Evolutionary conservation across 768 basidiomycete genomes (phyloP), one percentile per base, ranked within the genome.

Genomic region (Tricholoma terreum): DNA sequence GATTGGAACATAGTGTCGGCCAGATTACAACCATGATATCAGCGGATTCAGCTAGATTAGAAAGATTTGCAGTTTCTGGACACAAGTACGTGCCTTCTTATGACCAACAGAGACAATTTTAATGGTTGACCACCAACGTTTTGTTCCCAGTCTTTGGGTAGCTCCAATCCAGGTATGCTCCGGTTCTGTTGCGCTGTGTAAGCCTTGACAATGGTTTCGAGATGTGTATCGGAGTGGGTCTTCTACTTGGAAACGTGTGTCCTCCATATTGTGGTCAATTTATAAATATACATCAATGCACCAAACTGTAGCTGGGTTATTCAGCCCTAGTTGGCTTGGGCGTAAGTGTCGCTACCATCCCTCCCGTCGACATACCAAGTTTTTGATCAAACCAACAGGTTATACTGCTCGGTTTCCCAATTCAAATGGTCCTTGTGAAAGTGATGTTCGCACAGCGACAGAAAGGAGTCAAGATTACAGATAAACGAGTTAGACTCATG

Each of bases 241-340:
- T 91, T 6, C 75, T 89, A 42, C 78, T 89, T 21, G 74, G 75
- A 58, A 86, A 78, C 58, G 83, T 84, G 57, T 51, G 80, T 53
- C 7, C 6, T 30, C 24, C 15, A 30, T 27, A 3, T n/a, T n/a
- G n/a, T n/a, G n/a, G n/a, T n/a, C n/a, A n/a, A n/a, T n/a, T n/a
- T n/a, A n/a, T n/a, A n/a, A n/a, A n/a, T n/a, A n/a, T n/a, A n/a
- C n/a, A n/a, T n/a, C 24, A 15, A 35, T 49, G 33, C 22, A n/a
- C n/a, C n/a, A 8, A 22, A 31, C 9, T 10, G n/a, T 49, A 86
- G 78, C 75, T 90, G 17, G 86, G 87, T 5, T 84, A 83, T 61
- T 88, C 86, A 1, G 87, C 86, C 0, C 76, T 90, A 12, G 87
- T 88, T 19, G 86, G 84, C 0, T 69, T 87, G 12, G 82, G 68